Base-by-base conservation (phyloP, 2,329 filamentous ascomycete species). In the Xylaria sp. region DNA sequence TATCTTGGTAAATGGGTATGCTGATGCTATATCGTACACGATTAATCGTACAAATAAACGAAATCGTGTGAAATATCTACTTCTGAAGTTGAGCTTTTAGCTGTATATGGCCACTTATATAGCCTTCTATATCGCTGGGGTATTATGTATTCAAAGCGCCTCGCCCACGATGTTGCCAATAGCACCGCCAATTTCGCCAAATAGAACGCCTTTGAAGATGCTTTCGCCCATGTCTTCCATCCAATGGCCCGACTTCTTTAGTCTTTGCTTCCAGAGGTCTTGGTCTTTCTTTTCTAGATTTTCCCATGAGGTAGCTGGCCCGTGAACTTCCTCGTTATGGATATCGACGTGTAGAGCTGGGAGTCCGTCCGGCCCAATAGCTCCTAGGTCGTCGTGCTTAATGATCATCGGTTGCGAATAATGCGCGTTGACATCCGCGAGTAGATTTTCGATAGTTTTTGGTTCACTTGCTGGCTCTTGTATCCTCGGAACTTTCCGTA, bases 121-220 rank as follows among this genome's bases (percentile, higher is more conserved):
- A 68, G 65, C 65, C 61, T 65, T 67, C 34, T 57, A 39, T 21
- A 45, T 62, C 34, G 55, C 30, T 30, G 63, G 47, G 34, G 62
- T 4, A 56, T 57, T 19, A 39, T 45, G 42, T 45, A 48, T 56
- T 74, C 65, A 78, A 75, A 84, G 63, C 75, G 75, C 77, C 65
- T 78, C 82, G 42, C 77, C 82, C 61, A 87, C 81, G 55, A 85
- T 82, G 34, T 81, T 82, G 4, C 88, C 86, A 17, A 92, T 87
- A 60, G 85, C 81, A 1, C 87, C 90, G 1, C 87, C 91, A 71
- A 93, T 83, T 80, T 93, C 87, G 21, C 89, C 88, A 80, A 97
- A 97, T 70, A 97, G 82, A 36, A 97, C 87, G 2, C 92, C 92
- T 80, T 90, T 89, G 73, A 97, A 86, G 34, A 96, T 87, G 9